phyloP scores from a whole-genome alignment of 805 yeast species.

The Kuraishia molischiana region DNA sequence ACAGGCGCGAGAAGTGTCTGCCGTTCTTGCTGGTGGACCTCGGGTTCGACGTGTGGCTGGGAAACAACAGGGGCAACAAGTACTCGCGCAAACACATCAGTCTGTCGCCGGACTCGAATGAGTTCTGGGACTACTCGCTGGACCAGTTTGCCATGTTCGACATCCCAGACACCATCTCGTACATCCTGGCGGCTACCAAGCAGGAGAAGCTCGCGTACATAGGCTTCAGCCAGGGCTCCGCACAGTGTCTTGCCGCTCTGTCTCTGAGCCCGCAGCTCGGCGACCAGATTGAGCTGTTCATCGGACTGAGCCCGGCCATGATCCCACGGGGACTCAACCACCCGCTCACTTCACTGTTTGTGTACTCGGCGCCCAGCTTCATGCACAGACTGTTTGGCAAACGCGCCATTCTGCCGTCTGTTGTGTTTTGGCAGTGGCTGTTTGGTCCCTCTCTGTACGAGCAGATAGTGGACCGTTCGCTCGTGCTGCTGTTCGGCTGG shows the following conservation, averaged over 20 bases:
- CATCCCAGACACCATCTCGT: conserved; percentile 77
- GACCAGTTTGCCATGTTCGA: conserved; percentile 91
- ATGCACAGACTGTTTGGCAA: conserved; percentile 67
- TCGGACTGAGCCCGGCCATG: conserved; percentile 80
- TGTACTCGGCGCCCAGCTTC: conserved; percentile 67
- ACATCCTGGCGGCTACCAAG: conserved; percentile 48
- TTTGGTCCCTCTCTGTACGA: conserved; percentile 42
- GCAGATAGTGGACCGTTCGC: conserved; percentile 33
- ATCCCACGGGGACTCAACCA: conserved; percentile 83
- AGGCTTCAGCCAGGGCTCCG: conserved; percentile 94
- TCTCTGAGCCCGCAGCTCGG: conserved; percentile 65
- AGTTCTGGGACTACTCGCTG: conserved; percentile 86
- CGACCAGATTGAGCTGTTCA: conserved; percentile 34
- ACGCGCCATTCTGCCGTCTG: conserved; percentile 64
- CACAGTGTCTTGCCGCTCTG: conserved; percentile 85
- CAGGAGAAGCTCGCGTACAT: conserved; percentile 47
- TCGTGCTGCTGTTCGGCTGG: conserved; percentile 40
- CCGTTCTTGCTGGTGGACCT: conserved; percentile 70
- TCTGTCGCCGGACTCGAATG: conserved; percentile 24
- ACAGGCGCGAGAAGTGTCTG: conserved; percentile 31
- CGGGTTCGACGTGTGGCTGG: conserved; percentile 94
- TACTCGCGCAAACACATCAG: conserved; percentile 71
- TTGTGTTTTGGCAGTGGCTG: conserved; percentile 44
- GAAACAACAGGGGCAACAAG: conserved; percentile 89
- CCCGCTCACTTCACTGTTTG: conserved; percentile 44